Evolutionary conservation across 371 early-diverging fungal genomes (phyloP).

Genomic region (Lichtheimia corymbifera): DNA sequence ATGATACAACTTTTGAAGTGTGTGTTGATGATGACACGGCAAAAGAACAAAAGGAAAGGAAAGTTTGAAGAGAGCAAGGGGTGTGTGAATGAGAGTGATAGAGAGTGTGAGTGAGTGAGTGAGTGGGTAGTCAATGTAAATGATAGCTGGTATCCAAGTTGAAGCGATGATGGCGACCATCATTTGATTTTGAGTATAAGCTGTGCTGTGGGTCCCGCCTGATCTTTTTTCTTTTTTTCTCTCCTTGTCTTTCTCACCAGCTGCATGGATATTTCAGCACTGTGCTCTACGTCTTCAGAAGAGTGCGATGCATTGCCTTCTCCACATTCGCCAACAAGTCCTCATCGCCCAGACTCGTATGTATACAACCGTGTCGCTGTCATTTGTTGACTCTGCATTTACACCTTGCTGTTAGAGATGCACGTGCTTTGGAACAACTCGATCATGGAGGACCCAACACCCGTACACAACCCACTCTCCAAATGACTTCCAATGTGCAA

Average conservation of each 20-base stretch:
- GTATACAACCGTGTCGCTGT: no score
- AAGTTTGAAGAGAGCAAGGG: no score
- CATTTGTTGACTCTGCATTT: no score
- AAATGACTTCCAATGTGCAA: conserved; percentile 3
- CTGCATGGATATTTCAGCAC: conserved; percentile 12
- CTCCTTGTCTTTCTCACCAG: background rate
- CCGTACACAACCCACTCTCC: background rate
- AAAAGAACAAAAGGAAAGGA: no score
- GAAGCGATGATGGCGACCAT: no score
- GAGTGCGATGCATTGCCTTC: background rate
- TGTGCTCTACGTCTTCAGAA: conserved; percentile 2
- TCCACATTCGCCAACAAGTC: background rate
- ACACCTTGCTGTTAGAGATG: background rate
- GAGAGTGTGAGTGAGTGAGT: no score
- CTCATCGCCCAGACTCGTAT: background rate
- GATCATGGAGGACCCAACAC: background rate
- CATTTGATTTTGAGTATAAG: no score
- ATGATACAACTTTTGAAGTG: no score
- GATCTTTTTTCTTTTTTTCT: background rate
- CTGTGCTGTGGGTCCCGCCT: background rate
- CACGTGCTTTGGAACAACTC: background rate
- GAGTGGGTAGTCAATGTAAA: no score
- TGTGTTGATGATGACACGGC: no score
- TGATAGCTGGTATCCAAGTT: no score
- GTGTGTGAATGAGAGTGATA: no score